Conservation (phyloP, 805 yeast species). For the Starmerella gropengiesseri region DNA sequence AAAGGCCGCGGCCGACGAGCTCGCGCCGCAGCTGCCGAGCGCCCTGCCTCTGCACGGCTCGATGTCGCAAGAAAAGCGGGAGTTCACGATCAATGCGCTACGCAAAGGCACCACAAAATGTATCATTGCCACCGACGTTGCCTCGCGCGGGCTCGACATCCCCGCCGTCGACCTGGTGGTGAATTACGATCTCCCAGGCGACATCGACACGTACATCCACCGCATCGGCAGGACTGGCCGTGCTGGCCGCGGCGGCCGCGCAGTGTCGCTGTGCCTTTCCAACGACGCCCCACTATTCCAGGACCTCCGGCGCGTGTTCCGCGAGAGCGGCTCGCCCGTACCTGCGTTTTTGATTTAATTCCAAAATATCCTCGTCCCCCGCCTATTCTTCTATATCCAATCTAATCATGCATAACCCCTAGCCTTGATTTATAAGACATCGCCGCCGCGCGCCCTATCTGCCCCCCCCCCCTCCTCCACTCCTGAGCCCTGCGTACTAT, state of each 20-base stretch:
- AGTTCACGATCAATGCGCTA: conserved; percentile 54
- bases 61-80: conserved; percentile 75
- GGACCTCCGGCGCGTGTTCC: conserved; percentile 14
- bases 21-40: conserved; percentile 38
- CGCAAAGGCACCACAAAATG: conserved; percentile 46
- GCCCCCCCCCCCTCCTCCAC: background rate
- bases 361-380: background rate
- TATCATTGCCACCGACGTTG: conserved; percentile 86
- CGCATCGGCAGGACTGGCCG: conserved; percentile 95
- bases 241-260: conserved; percentile 72
- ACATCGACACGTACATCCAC: conserved; percentile 77
- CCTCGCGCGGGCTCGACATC: conserved; percentile 93
- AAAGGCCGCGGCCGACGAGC: conserved; percentile 58
- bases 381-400: background rate
- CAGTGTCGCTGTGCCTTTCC: conserved; percentile 50
- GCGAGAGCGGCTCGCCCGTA: conserved; percentile 9
- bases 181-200: conserved; percentile 72
- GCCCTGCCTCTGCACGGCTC: conserved; percentile 75
- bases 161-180: conserved; percentile 74
- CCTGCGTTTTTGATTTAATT: background rate
- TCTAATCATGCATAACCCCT: conserved; percentile 4
- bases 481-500: no score
- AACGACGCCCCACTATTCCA: conserved; percentile 15
- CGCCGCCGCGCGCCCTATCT: background rate
- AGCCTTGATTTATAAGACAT: conserved; percentile 2